These are phyloP conservation scores for Cinnamomum chago DNA, from an alignment of 164 flowering plant genomes.

Conservation along the genomic window DNA sequence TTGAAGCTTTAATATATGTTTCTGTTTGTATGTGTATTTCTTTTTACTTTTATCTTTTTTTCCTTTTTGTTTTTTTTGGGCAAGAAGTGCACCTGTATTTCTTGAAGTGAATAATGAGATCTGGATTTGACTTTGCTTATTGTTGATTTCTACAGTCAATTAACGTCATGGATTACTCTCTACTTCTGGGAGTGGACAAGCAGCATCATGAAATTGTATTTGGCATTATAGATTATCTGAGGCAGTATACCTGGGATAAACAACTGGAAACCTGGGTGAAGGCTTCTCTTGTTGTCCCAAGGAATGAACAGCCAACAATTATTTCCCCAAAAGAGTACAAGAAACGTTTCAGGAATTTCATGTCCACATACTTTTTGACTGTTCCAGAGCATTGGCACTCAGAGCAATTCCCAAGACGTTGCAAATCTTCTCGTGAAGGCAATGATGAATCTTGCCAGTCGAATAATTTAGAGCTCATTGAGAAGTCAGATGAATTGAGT, in stretches of 20 bases:
- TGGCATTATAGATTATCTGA: slow-evolving; percentile 93
- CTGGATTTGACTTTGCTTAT: background rate
- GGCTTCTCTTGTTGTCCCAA: slow-evolving; percentile 79
- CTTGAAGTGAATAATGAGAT: background rate
- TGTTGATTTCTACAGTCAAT: slow-evolving; percentile 51
- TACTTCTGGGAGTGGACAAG: slow-evolving; percentile 82
- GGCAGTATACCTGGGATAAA: slow-evolving; percentile 98
- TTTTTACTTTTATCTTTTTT: no score
- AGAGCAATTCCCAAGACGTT: slow-evolving; percentile 29
- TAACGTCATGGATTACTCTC: slow-evolving; percentile 94
- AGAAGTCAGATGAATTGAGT: slow-evolving; percentile 10
- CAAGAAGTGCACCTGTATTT: no score
- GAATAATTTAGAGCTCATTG: slow-evolving; percentile 10
- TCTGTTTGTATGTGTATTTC: background rate
- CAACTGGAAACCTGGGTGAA: slow-evolving; percentile 92
- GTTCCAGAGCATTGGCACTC: slow-evolving; percentile 75
- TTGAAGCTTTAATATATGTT: no score
- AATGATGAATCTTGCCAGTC: slow-evolving; percentile 14
- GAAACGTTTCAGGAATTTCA: slow-evolving; percentile 87
- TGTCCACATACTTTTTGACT: slow-evolving; percentile 58
- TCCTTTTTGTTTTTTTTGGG: background rate
- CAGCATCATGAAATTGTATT: slow-evolving; percentile 63
- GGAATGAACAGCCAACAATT: slow-evolving; percentile 67
- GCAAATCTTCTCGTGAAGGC: slow-evolving; percentile 28
- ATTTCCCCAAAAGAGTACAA: slow-evolving; percentile 85